Base-by-base conservation (phyloP, 2,329 filamentous ascomycete species). In the Colletotrichum coccodes region DNA sequence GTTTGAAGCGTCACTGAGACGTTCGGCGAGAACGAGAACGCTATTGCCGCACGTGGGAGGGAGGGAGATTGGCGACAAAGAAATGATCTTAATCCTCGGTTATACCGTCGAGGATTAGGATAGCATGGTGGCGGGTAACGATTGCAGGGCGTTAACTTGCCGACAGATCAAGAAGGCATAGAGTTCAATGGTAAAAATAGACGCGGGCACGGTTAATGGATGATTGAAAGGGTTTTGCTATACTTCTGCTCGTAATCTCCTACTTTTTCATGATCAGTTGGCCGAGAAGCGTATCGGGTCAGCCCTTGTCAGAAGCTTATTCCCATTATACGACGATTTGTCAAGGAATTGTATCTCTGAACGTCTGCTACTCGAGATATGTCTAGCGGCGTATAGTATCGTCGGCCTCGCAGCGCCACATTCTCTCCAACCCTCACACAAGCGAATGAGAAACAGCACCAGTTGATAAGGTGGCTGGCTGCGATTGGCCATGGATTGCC, bases 401-500 rank as follows among this genome's bases (percentile, higher is more conserved):
- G 30, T 60, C 40, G 16, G 30, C n/a, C 23, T 8, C 28, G 50
- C 30, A 26, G 50, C 28, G 65, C 28, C 54, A 36, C 47, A 18
- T 11, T 50, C 32, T 26, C 44, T 32, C 6, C 38, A 5, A 21
- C 40, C 34, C 34, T 52, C 50, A n/a, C 49, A 60, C 34, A 28
- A 65, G 34, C 14, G 49, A 42, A 57, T 56, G 28, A 60, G 40
- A 16, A 32, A 56, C 16, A 40, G 12, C 11, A 30, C 21, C 36
- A 30, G 26, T 58, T 40, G 66, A 69, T 69, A 69, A 69, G 66
- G 18, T 34, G 42, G 38, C 42, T 28, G 30, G 21, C 28, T 60
- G 49, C 61, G n/a, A 69, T 69, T 69, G 66, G 61, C 30, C 54
- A 34, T 49, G 42, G 32, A 50, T 42, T 53, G 21, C 44, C 65